phyloP scores from a whole-genome alignment of 1,139 yeast genomes.

The Kodamaea plutei region DNA sequence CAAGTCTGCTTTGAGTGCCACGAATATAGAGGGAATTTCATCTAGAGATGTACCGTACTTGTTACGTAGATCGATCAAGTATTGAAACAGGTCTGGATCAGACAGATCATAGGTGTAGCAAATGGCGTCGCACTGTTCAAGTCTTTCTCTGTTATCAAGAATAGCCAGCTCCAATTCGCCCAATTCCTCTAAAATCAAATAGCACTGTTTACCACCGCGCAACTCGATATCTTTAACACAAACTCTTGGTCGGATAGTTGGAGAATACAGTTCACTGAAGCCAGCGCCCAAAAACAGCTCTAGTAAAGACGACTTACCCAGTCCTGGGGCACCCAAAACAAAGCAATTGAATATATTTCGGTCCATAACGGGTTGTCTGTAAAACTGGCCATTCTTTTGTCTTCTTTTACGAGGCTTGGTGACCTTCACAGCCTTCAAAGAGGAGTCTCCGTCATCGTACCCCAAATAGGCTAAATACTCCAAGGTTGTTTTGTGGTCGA shows the following conservation, averaged over 20 bases:
- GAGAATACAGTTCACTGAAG: conserved; percentile 69
- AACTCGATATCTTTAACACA: conserved; percentile 94
- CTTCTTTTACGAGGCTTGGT: conserved; percentile 75
- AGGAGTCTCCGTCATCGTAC: conserved; percentile 51
- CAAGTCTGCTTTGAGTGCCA: conserved; percentile 89
- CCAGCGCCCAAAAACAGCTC: conserved; percentile 78
- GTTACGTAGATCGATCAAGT: conserved; percentile 63
- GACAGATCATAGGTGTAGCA: conserved; percentile 91
- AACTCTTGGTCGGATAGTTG: conserved; percentile 74
- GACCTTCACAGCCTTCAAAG: conserved; percentile 64
- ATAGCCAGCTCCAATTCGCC: conserved; percentile 86
- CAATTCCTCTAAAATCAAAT: conserved; percentile 80
- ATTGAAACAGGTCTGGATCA: conserved; percentile 91
- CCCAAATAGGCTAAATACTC: conserved; percentile 90
- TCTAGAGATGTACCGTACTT: conserved; percentile 54
- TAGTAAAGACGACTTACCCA: conserved; percentile 81
- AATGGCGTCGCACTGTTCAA: conserved; percentile 85
- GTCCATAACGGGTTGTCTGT: conserved; percentile 69
- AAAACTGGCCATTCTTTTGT: conserved; percentile 58
- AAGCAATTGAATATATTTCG: conserved; percentile 89
- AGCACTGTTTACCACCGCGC: conserved; percentile 93
- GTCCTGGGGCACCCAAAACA: conserved; percentile 76
- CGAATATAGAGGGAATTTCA: conserved; percentile 78
- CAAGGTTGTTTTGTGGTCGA: conserved; percentile 78
- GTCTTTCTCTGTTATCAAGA: conserved; percentile 61